These are phyloP conservation scores for Aspergillus jensenii DNA, from an alignment of 2,329 filamentous ascomycete species.

Conservation along the genomic window DNA sequence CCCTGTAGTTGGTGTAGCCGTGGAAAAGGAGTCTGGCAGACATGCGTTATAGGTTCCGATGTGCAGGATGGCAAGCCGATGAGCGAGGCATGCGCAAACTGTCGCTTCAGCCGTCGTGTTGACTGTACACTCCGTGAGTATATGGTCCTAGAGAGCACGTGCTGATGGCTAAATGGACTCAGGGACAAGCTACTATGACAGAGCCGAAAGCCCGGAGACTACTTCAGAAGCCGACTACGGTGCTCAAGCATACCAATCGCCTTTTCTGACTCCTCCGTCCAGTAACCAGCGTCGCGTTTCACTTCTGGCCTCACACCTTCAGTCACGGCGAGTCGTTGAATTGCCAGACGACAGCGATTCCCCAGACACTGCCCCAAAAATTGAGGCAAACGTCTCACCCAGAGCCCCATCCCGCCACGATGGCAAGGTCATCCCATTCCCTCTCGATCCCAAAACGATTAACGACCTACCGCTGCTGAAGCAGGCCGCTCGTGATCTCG, in stretches of 20 bases:
- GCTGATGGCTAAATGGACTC: neutral
- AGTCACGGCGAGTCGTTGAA: neutral
- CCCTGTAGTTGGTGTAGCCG: neutral
- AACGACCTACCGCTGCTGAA: neutral
- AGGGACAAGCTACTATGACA: neutral
- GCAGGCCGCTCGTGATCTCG: neutral
- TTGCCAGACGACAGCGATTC: neutral
- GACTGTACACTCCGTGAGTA: neutral
- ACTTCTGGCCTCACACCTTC: neutral
- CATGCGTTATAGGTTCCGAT: neutral
- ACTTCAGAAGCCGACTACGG: neutral
- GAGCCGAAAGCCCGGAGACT: neutral
- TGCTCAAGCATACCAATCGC: neutral
- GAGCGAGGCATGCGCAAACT: neutral
- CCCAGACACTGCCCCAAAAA: neutral
- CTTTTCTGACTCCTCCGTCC: neutral
- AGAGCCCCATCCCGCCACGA: neutral
- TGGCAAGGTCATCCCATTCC: neutral
- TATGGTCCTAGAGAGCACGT: neutral
- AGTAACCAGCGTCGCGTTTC: neutral
- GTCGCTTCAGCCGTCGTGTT: neutral
- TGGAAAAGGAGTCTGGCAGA: neutral
- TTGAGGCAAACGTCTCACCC: neutral
- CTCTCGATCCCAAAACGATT: neutral
- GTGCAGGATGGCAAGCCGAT: neutral